Percentiles rank a stretch among this genome's conserved stretches.
These are phyloP conservation scores for Dryas integrifolia DNA, from an alignment of 331 rosid genomes.

Conservation along the genomic window DNA sequence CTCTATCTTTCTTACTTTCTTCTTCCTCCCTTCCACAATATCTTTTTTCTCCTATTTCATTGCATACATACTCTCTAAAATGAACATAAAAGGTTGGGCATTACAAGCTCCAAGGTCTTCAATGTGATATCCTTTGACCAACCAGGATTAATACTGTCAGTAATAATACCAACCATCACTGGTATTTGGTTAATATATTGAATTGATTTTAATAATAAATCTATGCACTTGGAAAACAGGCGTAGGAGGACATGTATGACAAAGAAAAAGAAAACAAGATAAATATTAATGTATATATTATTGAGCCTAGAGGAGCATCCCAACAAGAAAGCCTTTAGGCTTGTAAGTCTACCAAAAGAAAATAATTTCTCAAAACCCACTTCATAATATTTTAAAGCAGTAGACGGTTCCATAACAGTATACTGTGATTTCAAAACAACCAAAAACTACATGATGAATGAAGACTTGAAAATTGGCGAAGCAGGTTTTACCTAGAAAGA, in stretches of 20 bases:
- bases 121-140: neutral
- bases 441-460: slow-evolving; percentile 13
- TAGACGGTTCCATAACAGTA: neutral
- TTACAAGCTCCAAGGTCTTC: neutral
- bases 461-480: neutral
- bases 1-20: neutral
- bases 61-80: neutral
- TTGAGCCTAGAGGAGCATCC: neutral
- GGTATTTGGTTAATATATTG: neutral
- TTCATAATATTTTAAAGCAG: neutral
- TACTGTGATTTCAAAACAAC: neutral
- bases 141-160: neutral
- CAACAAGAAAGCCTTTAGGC: neutral
- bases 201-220: neutral
- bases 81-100: neutral
- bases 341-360: neutral
- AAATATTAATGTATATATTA: neutral
- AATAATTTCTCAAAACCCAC: neutral
- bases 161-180: neutral
- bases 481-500: slow-evolving; percentile 60
- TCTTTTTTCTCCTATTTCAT: neutral
- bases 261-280: neutral
- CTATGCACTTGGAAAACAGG: neutral
- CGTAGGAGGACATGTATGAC: neutral
- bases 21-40: neutral